These are phyloP conservation scores for Hypomyces rosellus DNA, from an alignment of 2,329 filamentous ascomycete species.

Conservation along the genomic window DNA sequence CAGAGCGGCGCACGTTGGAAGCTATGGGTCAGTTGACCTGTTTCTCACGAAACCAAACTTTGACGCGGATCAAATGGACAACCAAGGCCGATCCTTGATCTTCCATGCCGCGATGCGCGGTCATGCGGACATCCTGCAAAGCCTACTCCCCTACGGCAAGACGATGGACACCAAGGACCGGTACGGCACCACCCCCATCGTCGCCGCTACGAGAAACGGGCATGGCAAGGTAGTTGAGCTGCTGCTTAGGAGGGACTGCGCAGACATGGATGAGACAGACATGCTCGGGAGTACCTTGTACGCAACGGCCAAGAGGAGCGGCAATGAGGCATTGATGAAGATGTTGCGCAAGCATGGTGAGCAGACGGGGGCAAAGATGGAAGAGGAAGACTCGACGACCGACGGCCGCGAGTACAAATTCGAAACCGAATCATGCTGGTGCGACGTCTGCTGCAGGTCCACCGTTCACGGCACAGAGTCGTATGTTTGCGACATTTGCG, in stretches of 20 bases:
- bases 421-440: slow-evolving; percentile 3
- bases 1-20: slow-evolving; percentile 7
- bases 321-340: slow-evolving; percentile 1
- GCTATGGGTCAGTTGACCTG: background rate
- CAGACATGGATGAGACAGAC: slow-evolving; percentile 5
- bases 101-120: slow-evolving; percentile 12
- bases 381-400: slow-evolving; percentile 3
- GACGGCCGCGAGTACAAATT: background rate
- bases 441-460: slow-evolving; percentile 7
- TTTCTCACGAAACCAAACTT: slow-evolving; percentile 2
- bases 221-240: slow-evolving; percentile 4
- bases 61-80: slow-evolving; percentile 4
- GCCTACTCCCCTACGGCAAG: slow-evolving; percentile 1
- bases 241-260: background rate
- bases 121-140: slow-evolving; percentile 1
- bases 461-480: slow-evolving; percentile 1
- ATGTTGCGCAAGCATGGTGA: background rate
- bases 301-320: slow-evolving; percentile 1
- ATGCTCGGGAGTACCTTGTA: slow-evolving; percentile 4
- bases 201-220: slow-evolving; percentile 10
- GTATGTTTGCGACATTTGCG: slow-evolving; percentile 8
- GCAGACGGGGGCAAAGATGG: background rate
- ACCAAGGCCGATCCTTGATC: slow-evolving; percentile 5
- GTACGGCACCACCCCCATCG: slow-evolving; percentile 10
- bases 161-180: slow-evolving; percentile 1